Conservation (phyloP, 2,329 filamentous ascomycete genomes). For the Diplodia seriata region DNA sequence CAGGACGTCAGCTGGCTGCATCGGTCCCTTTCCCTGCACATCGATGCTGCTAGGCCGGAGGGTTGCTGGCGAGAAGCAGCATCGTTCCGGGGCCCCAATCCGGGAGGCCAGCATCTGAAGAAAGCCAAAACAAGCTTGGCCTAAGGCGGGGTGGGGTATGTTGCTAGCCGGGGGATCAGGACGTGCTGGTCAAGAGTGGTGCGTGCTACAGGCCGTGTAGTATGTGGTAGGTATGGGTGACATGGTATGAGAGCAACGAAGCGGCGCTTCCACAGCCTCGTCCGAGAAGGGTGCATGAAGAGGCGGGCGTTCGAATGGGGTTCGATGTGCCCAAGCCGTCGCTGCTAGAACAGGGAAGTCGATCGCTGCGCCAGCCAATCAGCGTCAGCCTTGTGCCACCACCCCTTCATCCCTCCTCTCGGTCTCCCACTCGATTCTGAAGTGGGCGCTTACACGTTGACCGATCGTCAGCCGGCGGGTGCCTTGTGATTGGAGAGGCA, state of each 20-base stretch:
- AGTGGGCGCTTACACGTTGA: neutral
- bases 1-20: slow-evolving; percentile 5
- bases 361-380: slow-evolving; percentile 17
- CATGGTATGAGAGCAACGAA: neutral
- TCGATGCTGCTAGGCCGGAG: neutral
- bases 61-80: neutral
- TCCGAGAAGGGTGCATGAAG: neutral
- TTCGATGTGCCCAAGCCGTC: neutral
- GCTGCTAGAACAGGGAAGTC: slow-evolving; percentile 11
- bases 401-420: neutral
- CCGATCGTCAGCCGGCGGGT: neutral
- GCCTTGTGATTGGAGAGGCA: neutral
- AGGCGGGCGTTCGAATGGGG: neutral
- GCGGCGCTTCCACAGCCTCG: neutral
- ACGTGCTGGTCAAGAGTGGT: neutral
- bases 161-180: neutral
- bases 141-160: neutral
- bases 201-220: no score
- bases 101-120: neutral
- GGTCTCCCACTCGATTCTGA: neutral
- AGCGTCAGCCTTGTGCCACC: neutral
- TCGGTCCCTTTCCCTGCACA: neutral
- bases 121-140: neutral
- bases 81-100: neutral
- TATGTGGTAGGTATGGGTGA: no score